Evolutionary conservation across 75 land plant genomes (phyloP).

Genomic region (Pseudotsuga menziesii): DNA sequence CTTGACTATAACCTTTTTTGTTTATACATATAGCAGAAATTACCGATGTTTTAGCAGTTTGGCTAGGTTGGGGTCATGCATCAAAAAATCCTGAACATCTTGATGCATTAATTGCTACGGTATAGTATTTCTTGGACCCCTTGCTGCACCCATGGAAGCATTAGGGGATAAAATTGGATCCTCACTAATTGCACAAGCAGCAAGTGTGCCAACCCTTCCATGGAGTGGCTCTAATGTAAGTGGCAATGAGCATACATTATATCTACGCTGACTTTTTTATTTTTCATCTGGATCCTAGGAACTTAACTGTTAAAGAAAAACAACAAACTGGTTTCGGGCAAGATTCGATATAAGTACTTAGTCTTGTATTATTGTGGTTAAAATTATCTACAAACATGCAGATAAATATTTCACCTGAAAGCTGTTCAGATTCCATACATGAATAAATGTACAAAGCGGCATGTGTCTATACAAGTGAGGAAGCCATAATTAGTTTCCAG

Average conservation of each 20-base stretch:
- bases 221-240: conserved; percentile 98
- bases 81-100: conserved; percentile 98
- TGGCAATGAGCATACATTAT: neutral
- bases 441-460: conserved; percentile 80
- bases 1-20: neutral
- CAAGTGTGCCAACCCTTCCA: conserved; percentile 94
- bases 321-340: neutral
- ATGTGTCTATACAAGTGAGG: conserved; percentile 90
- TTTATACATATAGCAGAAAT: conserved; percentile 78
- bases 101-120: conserved; percentile 70
- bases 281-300: neutral
- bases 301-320: neutral
- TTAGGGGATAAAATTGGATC: conserved; percentile 98
- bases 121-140: conserved; percentile 92
- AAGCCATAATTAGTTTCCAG: conserved; percentile 87
- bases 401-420: conserved; percentile 81
- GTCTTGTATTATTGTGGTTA: neutral
- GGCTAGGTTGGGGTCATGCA: conserved; percentile 99
- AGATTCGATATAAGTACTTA: neutral
- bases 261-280: conserved; percentile 6
- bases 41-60: conserved; percentile 93
- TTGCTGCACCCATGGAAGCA: conserved; percentile 90
- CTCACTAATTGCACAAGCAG: conserved; percentile 96
- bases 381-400: conserved; percentile 16
- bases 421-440: conserved; percentile 69